Conservation (phyloP, 495 filamentous ascomycete species). For the Penicillium simplicissimum region DNA sequence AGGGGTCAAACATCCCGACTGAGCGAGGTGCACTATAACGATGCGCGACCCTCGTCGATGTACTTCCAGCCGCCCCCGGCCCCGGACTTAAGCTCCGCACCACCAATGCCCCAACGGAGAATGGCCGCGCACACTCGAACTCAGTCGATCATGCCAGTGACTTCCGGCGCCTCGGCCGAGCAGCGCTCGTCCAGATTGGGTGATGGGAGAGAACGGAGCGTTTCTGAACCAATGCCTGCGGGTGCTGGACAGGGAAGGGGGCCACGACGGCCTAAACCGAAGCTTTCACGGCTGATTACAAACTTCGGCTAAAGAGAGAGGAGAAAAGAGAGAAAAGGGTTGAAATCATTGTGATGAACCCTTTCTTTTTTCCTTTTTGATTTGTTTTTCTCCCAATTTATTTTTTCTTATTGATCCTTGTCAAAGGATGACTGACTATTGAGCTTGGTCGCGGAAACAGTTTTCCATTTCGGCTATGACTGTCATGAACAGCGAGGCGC, state of each 20-base stretch:
- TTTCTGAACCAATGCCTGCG: constrained; percentile 26
- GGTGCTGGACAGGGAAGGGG: constrained; percentile 9
- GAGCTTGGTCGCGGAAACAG: neutral
- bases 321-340: neutral
- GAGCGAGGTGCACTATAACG: constrained; percentile 25
- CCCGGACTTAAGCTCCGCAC: constrained; percentile 1
- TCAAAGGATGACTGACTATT: neutral
- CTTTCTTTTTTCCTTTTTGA: constrained; percentile 2
- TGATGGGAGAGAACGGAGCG: constrained; percentile 26
- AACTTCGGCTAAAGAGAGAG: constrained; percentile 29
- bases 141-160: constrained; percentile 18
- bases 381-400: constrained; percentile 5
- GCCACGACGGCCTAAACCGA: constrained; percentile 37
- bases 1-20: constrained; percentile 26
- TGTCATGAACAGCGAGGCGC: constrained; percentile 16
- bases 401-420: constrained; percentile 5
- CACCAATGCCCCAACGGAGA: constrained; percentile 4
- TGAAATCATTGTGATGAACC: constrained; percentile 10
- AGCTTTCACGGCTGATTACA: constrained; percentile 43
- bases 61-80: constrained; percentile 14
- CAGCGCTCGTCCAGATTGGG: constrained; percentile 7
- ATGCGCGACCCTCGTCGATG: constrained; percentile 20
- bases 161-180: constrained; percentile 5
- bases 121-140: constrained; percentile 6
- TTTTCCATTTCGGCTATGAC: neutral